Base-by-base conservation (phyloP, 768 basidiomycete species). In the Xerocomus spinulosus region DNA sequence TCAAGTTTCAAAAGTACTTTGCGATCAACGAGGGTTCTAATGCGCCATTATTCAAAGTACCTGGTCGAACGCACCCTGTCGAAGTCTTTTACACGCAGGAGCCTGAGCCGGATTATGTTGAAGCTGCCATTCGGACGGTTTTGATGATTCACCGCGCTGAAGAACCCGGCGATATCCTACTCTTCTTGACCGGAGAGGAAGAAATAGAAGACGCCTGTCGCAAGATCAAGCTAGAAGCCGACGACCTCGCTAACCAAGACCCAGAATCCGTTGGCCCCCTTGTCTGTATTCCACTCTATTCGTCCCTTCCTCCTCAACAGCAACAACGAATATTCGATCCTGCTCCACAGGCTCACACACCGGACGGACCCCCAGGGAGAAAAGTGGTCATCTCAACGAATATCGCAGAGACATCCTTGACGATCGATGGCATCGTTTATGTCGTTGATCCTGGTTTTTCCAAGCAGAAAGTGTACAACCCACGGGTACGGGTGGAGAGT, bases 401-500 rank as follows among this genome's bases (percentile, higher is more conserved):
- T 63, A 92, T 98, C 49, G 96, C 95, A 4, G 95, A 99, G 69
- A 98, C 95, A 2, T 95, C 92, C 2, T 71, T 98, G 36, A 28
- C 26, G 10, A 28, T 28, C 26, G 26, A 28, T 28, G 26, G 26
- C 6, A 28, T 28, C 10, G 26, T 99, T 17, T 99, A 98, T 59
- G 95, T 97, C 48, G 93, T 97, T 38, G 95, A 98, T 62, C 92
- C 94, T 0, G 94, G 94, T 1, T 96, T 98, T 72, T 93, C 88
- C 28, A 95, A 99, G 69, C 95, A 97, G 69, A 97, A 95, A 63
- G 87, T 98, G 41, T 99, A 98, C 73, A 98, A 97, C 65, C 96
- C 95, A 0, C 80, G 96, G 25, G 96, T 97, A 50, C 84, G 95
- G 39, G 95, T 98, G n/a, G 95, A 99, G 72, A 87, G 85, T 52